A percentile compares a stretch with the other conserved stretches of the same genome.
Conservation (phyloP, 768 basidiomycete species). For the Mycena albidolilacea region DNA sequence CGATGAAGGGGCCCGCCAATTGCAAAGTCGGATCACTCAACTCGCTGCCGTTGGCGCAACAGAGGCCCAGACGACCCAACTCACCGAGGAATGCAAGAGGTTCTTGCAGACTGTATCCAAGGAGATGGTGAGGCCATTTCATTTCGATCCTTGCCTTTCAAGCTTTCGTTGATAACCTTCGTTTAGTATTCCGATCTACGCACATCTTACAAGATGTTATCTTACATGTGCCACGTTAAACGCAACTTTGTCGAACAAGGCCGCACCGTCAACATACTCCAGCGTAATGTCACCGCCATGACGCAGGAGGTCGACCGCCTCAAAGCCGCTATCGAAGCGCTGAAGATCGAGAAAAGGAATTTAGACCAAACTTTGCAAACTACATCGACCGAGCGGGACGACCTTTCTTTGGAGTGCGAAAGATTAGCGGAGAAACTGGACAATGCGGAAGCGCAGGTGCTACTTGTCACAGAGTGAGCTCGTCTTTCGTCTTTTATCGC, state of each 20-base stretch:
- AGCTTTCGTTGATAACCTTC: slow-evolving; percentile 11
- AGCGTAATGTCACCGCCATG: slow-evolving; percentile 1
- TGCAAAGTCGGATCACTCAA: slow-evolving; percentile 67
- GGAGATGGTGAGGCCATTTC: slow-evolving; percentile 18
- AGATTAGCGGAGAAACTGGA: slow-evolving; percentile 29
- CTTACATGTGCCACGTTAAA: slow-evolving; percentile 35
- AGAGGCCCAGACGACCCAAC: slow-evolving; percentile 61
- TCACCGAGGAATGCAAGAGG: slow-evolving; percentile 64
- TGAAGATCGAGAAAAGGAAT: slow-evolving; percentile 33
- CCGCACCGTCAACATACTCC: slow-evolving; percentile 15
- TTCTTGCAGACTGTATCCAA: slow-evolving; percentile 29
- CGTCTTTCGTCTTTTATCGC: not conserved
- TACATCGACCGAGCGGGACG: slow-evolving; percentile 25
- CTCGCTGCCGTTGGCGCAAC: slow-evolving; percentile 72
- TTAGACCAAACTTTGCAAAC: slow-evolving; percentile 28
- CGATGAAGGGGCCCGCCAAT: slow-evolving; percentile 62
- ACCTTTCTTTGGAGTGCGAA: not conserved
- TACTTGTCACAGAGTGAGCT: slow-evolving; percentile 33
- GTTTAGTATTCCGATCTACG: slow-evolving; percentile 37
- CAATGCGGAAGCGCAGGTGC: slow-evolving; percentile 27
- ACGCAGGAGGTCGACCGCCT: slow-evolving; percentile 35
- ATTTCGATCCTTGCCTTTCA: not conserved
- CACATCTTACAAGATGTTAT: slow-evolving; percentile 32
- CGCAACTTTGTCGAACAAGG: slow-evolving; percentile 30
- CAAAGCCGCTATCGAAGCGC: slow-evolving; percentile 30